These are phyloP conservation scores for Schoenoplectus tabernaemontani DNA, from an alignment of 202 grass and related monocot species.

Conservation along the genomic window DNA sequence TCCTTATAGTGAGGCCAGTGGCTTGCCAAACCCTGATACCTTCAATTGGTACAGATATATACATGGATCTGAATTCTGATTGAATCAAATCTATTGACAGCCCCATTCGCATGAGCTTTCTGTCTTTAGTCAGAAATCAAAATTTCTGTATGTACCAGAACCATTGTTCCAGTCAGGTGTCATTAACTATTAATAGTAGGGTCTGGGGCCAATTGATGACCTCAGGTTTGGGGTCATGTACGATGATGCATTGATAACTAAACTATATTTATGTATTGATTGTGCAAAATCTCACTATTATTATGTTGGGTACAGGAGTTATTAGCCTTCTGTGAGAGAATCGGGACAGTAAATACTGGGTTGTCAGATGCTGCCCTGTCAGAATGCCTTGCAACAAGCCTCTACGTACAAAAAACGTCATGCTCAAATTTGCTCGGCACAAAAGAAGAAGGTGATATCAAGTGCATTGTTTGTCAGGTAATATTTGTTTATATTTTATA, in stretches of 20 bases:
- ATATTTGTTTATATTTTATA: constrained; percentile 14
- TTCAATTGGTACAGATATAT: background rate
- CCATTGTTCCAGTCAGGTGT: background rate
- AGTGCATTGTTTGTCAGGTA: constrained; percentile 95
- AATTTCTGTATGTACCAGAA: background rate
- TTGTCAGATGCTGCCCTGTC: constrained; percentile 57
- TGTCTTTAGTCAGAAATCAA: background rate
- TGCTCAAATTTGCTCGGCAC: background rate
- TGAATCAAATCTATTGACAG: background rate
- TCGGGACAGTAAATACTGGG: constrained; percentile 83
- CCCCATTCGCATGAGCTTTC: background rate
- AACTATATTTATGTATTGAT: background rate
- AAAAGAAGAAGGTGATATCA: constrained; percentile 51
- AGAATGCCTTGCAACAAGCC: constrained; percentile 50
- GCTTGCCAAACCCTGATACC: background rate
- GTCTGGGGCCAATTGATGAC: background rate
- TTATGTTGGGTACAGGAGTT: constrained; percentile 48
- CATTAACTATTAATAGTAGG: background rate
- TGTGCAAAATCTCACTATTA: background rate
- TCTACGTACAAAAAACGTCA: constrained; percentile 31
- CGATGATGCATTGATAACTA: background rate
- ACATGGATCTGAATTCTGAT: background rate
- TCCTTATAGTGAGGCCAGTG: background rate
- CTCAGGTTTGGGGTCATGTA: background rate
- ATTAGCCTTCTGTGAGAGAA: constrained; percentile 65